phyloP scores from a whole-genome alignment of 2,329 filamentous ascomycete species.

The Dothideomycetes sp. region DNA sequence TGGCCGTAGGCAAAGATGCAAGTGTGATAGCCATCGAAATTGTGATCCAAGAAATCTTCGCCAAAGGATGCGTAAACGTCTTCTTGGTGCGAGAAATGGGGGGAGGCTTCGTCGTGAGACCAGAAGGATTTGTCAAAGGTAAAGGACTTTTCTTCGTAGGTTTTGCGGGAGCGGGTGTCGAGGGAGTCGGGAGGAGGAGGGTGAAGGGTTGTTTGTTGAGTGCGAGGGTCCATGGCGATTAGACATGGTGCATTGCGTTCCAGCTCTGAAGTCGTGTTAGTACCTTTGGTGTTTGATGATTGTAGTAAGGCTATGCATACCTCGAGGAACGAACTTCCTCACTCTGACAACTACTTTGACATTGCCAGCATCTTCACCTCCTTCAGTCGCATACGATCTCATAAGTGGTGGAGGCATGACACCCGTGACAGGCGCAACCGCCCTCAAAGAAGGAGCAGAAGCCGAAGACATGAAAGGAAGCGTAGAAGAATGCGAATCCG shows the following conservation, averaged over 20 bases:
- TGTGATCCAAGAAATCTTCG: slow-evolving; percentile 96
- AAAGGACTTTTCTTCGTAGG: slow-evolving; percentile 80
- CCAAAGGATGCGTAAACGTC: slow-evolving; percentile 91
- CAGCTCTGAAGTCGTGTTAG: slow-evolving; percentile 51
- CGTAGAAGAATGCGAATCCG: slow-evolving; percentile 3
- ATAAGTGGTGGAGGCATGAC: slow-evolving; percentile 16
- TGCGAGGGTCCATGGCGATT: slow-evolving; percentile 81
- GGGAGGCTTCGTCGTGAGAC: slow-evolving; percentile 72
- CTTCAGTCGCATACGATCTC: slow-evolving; percentile 12
- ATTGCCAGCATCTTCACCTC: slow-evolving; percentile 36
- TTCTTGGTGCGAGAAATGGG: slow-evolving; percentile 84
- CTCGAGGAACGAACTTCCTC: slow-evolving; percentile 39
- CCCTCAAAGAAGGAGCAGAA: slow-evolving; percentile 32
- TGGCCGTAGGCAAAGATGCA: slow-evolving; percentile 99
- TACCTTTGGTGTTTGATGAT: background rate
- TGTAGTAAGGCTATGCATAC: slow-evolving; percentile 19
- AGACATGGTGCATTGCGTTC: slow-evolving; percentile 75
- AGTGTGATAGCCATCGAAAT: slow-evolving; percentile 98
- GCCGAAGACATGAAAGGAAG: slow-evolving; percentile 24
- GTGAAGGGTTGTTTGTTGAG: slow-evolving; percentile 73
- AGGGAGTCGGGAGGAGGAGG: slow-evolving; percentile 44
- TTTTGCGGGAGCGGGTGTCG: slow-evolving; percentile 54
- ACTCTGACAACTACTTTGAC: slow-evolving; percentile 44
- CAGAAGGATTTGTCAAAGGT: slow-evolving; percentile 98
- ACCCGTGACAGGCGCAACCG: slow-evolving; percentile 23